phyloP scores from a whole-genome alignment of 179 eudicot genomes.

The Patellifolia procumbens region DNA sequence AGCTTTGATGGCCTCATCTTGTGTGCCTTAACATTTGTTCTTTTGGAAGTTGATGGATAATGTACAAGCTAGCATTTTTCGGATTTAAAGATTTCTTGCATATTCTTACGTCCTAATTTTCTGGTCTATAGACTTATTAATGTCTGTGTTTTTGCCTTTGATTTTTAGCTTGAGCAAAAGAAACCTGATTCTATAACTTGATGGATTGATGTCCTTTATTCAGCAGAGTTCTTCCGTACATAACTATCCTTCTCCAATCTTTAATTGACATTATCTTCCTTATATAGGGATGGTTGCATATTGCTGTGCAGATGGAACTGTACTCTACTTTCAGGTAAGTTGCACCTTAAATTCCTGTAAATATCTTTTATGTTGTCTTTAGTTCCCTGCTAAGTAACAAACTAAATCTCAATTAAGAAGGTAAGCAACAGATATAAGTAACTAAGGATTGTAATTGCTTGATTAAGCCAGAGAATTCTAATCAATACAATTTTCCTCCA shows the following conservation, averaged over 20 bases:
- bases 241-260: background rate
- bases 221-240: background rate
- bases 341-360: slow-evolving; percentile 16
- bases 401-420: no score
- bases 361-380: background rate
- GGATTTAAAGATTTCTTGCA: background rate
- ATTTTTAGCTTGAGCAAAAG: background rate
- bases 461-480: no score
- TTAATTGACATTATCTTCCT: slow-evolving; percentile 11
- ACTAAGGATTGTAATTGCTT: no score
- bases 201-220: background rate
- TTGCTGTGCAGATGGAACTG: slow-evolving; percentile 79
- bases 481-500: no score
- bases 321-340: slow-evolving; percentile 71
- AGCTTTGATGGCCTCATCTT: background rate
- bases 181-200: background rate
- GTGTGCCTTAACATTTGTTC: background rate
- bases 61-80: background rate
- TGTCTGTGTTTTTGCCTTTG: background rate
- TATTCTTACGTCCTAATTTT: background rate
- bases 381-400: no score
- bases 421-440: no score
- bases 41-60: background rate
- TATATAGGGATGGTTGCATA: slow-evolving; percentile 81
- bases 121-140: background rate